phyloP scores from a whole-genome alignment of 768 basidiomycete species.

The Xerocomellus intermedius region DNA sequence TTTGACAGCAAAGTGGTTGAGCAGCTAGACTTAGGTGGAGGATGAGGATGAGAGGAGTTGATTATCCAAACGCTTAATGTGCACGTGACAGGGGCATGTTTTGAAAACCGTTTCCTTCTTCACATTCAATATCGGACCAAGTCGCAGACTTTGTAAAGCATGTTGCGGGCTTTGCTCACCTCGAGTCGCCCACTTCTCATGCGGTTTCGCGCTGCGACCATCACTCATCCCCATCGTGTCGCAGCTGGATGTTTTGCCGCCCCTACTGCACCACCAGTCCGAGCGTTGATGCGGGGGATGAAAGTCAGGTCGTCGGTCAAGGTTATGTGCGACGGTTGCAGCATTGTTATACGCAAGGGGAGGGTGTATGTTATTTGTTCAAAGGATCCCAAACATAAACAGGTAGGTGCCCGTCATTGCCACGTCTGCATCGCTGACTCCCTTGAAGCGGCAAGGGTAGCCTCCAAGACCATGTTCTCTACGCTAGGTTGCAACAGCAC shows the following conservation, averaged over 20 bases:
- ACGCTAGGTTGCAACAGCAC: not conserved
- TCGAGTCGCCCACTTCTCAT: constrained; percentile 61
- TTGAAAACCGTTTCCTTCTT: not conserved
- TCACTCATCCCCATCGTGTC: constrained; percentile 32
- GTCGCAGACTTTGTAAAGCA: constrained; percentile 33
- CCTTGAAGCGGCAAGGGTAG: constrained; percentile 64
- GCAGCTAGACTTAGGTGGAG: not conserved
- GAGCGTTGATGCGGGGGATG: constrained; percentile 70
- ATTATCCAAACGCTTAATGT: not conserved
- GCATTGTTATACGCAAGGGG: constrained; percentile 83
- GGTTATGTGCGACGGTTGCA: constrained; percentile 92
- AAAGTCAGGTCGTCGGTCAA: constrained; percentile 96
- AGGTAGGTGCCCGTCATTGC: constrained; percentile 48
- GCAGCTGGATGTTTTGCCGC: constrained; percentile 24
- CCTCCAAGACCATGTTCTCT: not conserved
- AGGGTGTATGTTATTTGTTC: constrained; percentile 90
- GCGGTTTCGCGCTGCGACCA: constrained; percentile 45
- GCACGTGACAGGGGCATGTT: constrained; percentile 10
- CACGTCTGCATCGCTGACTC: constrained; percentile 11
- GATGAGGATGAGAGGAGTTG: not conserved
- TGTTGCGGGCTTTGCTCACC: constrained; percentile 62
- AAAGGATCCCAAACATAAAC: constrained; percentile 96
- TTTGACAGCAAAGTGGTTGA: not conserved
- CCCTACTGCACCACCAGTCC: constrained; percentile 19
- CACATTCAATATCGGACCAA: not conserved